phyloP scores from a whole-genome alignment of 163 green algal species.

The Prototheca wickerhamii region DNA sequence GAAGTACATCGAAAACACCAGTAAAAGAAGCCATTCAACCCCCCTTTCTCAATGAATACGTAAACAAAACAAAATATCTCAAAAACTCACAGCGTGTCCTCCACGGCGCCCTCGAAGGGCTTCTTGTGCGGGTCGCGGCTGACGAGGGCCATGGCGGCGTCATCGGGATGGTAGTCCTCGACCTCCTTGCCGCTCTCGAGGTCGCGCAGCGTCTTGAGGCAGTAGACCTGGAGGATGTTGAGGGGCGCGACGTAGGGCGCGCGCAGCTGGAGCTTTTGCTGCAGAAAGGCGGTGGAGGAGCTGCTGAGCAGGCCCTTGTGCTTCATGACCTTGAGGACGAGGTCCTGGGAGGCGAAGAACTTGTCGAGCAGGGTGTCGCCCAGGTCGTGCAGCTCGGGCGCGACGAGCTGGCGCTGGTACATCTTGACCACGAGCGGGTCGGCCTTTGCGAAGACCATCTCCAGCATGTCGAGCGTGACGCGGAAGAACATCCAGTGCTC shows the following conservation, averaged over 20 bases:
- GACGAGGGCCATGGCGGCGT: conserved; percentile 62
- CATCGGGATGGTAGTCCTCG: conserved; percentile 42
- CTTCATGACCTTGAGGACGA: conserved; percentile 47
- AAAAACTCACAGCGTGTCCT: conserved; percentile 64
- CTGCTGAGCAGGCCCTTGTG: conserved; percentile 49
- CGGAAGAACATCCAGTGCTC: conserved; percentile 91
- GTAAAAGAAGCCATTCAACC: background rate
- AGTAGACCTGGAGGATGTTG: conserved; percentile 80
- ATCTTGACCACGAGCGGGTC: conserved; percentile 60
- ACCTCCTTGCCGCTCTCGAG: conserved; percentile 25
- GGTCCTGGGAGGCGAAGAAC: conserved; percentile 31
- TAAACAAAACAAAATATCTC: too few relatives aligned
- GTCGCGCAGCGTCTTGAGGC: conserved; percentile 36
- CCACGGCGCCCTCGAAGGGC: conserved; percentile 53
- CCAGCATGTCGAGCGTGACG: conserved; percentile 89
- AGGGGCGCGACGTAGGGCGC: conserved; percentile 80
- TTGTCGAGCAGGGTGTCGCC: conserved; percentile 56
- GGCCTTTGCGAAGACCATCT: conserved; percentile 95
- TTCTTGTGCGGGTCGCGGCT: conserved; percentile 40
- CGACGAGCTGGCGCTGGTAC: conserved; percentile 73
- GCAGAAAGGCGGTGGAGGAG: conserved; percentile 41
- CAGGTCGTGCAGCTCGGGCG: conserved; percentile 46
- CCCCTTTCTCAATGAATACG: background rate
- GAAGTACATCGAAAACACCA: too few relatives aligned
- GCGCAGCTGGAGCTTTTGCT: conserved; percentile 76